Evolutionary conservation across 2,329 filamentous ascomycete species (phyloP), one percentile per base, ranked within the genome.

Genomic region (Hymenoscyphus scutula): DNA sequence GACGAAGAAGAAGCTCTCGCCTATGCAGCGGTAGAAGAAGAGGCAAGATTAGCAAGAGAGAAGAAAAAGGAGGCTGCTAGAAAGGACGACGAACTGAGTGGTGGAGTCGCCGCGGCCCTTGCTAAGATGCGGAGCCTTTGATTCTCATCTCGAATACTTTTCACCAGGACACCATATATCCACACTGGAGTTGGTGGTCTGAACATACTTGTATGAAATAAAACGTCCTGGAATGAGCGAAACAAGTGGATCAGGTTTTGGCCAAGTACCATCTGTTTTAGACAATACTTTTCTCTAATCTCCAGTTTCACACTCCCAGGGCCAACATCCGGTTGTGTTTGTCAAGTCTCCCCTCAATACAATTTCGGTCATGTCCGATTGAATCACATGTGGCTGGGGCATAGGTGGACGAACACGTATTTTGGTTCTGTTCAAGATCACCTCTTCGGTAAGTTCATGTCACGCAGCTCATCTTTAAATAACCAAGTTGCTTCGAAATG

Each of bases 61-160:
- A 69, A 65, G 34, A 72, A 60, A 61, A 68, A 54, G 45, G 68
- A 71, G 27, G 53, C 30, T 25, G 60, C 69, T 23, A 67, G 66
- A 48, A 75, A 73, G 64, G 75, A 77, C 38, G 78, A 82, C 5
- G 74, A 80, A 34, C 74, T 89, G 5, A 80, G 80, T 64, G 84
- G 80, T 54, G 85, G 86, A 1, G 76, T 89, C 55, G 84, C 85
- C 54, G 84, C 83, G 34, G 86, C 86, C 17, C 71, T 89, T 64
- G 85, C 85, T 7, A 86, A 77, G 66, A 73, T 89, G 27, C 65
- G 70, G 59, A 60, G 60, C 15, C 29, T 19, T 51, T 56, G 45
- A 60, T 15, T 51, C 13, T 5, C 4, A 51, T 5, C 3, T 25
- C 23, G 19, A 51, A 27, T 23, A 25, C 25, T 51, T 19, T 51